A percentile compares a stretch with the other conserved stretches of the same genome.
Conservation (phyloP, 345 rosid genomes). For the Kernera saxatilis region DNA sequence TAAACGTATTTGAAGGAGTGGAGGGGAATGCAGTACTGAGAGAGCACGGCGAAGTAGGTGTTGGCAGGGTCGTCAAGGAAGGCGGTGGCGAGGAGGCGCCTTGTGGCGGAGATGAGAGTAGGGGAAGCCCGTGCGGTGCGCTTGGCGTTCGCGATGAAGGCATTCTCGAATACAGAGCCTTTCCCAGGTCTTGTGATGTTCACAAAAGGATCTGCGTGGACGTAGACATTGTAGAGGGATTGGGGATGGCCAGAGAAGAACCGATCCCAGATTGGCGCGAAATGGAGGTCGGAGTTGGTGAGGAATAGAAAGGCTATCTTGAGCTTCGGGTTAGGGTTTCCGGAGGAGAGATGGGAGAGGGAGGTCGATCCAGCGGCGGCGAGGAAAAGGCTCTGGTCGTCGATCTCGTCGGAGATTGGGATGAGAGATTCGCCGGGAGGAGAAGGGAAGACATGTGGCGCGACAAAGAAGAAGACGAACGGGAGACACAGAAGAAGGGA, state of each 20-base stretch:
- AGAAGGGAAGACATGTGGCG: conserved; percentile 48
- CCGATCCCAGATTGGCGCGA: conserved; percentile 70
- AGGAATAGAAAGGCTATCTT: conserved; percentile 92
- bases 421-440: conserved; percentile 51
- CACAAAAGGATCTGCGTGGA: conserved; percentile 78
- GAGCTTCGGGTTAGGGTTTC: conserved; percentile 45
- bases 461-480: conserved; percentile 40
- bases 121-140: conserved; percentile 84
- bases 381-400: conserved; percentile 62
- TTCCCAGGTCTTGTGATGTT: conserved; percentile 45
- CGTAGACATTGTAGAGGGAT: conserved; percentile 63
- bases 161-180: conserved; percentile 43
- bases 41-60: conserved; percentile 70
- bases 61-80: conserved; percentile 88
- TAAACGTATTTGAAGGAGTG: conserved; percentile 71
- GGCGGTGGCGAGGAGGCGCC: conserved; percentile 85
- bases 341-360: conserved; percentile 56
- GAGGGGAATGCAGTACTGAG: conserved; percentile 83
- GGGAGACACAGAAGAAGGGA: conserved; percentile 46
- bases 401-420: conserved; percentile 64
- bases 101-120: conserved; percentile 82
- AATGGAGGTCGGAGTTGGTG: conserved; percentile 85
- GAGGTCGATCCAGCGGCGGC: conserved; percentile 46
- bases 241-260: conserved; percentile 45
- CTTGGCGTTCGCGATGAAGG: conserved; percentile 54